phyloP scores from a whole-genome alignment of 73 alveolate species.

The Paramecium sexaurelia region DNA sequence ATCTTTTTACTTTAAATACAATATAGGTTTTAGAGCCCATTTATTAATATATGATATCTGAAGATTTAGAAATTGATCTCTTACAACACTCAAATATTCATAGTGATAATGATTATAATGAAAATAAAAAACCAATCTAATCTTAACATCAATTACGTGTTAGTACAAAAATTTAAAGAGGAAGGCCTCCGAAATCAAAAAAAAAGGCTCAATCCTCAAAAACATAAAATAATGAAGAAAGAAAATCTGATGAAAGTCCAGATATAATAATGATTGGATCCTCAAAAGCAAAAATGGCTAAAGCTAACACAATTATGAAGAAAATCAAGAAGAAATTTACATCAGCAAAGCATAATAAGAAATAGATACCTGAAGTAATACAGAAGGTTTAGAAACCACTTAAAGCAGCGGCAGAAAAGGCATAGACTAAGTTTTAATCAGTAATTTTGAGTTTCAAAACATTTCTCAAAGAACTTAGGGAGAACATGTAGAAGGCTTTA shows the following conservation, averaged over 20 bases:
- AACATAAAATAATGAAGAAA: background rate
- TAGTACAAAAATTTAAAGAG: background rate
- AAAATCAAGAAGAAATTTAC: background rate
- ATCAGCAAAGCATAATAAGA: background rate
- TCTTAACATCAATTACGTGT: background rate
- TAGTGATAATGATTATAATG: background rate
- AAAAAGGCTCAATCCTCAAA: background rate
- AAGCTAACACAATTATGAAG: background rate
- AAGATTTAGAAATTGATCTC: conserved; percentile 17
- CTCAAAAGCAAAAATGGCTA: background rate
- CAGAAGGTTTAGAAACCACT: background rate
- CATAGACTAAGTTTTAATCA: background rate
- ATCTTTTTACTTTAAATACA: background rate
- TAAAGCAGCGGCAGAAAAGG: background rate
- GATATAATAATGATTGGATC: background rate
- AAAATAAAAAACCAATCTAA: background rate
- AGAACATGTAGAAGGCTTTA: background rate
- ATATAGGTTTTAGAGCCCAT: background rate
- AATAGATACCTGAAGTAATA: background rate
- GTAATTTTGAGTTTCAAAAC: background rate
- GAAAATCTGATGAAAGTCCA: background rate
- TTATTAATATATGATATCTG: background rate
- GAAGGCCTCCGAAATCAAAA: background rate
- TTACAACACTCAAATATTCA: background rate
- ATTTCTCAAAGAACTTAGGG: background rate